Conservation (phyloP, 768 basidiomycete species). For the Pholiota molesta region DNA sequence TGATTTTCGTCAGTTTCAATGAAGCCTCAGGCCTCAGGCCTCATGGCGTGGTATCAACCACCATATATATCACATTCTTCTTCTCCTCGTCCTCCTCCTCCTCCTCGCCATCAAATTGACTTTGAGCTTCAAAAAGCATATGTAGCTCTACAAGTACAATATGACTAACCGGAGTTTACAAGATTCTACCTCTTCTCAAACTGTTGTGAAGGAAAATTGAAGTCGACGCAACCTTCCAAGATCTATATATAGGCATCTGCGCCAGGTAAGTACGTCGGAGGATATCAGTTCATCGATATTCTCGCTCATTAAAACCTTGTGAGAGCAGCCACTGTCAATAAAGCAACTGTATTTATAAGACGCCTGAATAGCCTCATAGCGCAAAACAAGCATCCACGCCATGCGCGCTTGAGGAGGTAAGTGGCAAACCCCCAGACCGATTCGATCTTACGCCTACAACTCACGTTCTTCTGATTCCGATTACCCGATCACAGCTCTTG, state of each 20-base stretch:
- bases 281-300: too few species aligned
- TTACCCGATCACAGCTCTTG: conserved; percentile 11
- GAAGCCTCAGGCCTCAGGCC: too few species aligned
- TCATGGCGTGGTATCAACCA: too few species aligned
- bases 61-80: not conserved
- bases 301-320: too few species aligned
- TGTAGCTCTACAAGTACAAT: not conserved
- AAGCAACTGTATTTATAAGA: not conserved
- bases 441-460: conserved; percentile 9
- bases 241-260: too few species aligned
- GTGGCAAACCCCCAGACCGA: not conserved
- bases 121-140: not conserved
- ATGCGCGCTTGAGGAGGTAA: not conserved
- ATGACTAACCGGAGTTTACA: not conserved
- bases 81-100: too few species aligned
- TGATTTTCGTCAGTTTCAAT: not conserved
- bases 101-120: too few species aligned
- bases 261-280: too few species aligned
- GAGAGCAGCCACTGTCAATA: not conserved
- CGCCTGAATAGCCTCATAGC: too few species aligned
- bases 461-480: conserved; percentile 25
- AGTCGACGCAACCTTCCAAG: too few species aligned
- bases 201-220: too few species aligned
- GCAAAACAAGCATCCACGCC: not conserved
- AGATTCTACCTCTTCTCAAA: too few species aligned